Base-by-base conservation (phyloP, 768 basidiomycete species). In the Amanita thiersii region DNA sequence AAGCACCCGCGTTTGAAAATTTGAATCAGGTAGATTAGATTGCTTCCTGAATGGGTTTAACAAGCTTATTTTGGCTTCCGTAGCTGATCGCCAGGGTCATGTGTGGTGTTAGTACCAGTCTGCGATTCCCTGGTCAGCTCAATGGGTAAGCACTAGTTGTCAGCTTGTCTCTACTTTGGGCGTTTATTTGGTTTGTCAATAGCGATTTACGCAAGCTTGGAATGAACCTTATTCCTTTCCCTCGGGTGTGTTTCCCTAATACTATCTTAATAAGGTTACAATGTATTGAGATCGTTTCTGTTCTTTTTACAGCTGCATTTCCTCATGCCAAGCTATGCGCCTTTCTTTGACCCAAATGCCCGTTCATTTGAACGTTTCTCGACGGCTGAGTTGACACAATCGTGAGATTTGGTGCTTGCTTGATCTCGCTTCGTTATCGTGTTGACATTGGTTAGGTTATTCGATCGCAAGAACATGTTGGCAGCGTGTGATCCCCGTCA, bases 181-280 rank as follows among this genome's bases (percentile, higher is more conserved):
- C n/a, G 5, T 18, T 28, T 39, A 5, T 8, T 53, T 24, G 40
- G 48, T 29, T 44, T 44, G 12, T 28, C 47, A 37, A 15, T 47
- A 87, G 85, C 33, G 90, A 93, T 54, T 66, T 93, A 25, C 78
- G 90, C 42, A 93, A 93, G 59, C 75, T 98, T 33, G 87, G 78
- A 36, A 82, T 94, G 77, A 98, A 98, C 62, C 73, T 97, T 39
- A 72, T 98, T 47, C 94, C 94, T 0, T 99, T 98, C 75, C 94
- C 94, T 50, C 90, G 92, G 46, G 85, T 86, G 60, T 39, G 77
- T 62, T 49, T 26, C n/a, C n/a, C n/a, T n/a, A n/a, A n/a, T n/a
- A n/a, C n/a, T n/a, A n/a, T n/a, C n/a, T n/a, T n/a, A n/a, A n/a
- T n/a, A n/a, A n/a, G n/a, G n/a, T n/a, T n/a, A n/a, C n/a, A n/a